Evolutionary conservation across 441 rosid genomes (phyloP), one percentile per base, ranked within the genome.

Genomic region (Pelargonium australe): DNA sequence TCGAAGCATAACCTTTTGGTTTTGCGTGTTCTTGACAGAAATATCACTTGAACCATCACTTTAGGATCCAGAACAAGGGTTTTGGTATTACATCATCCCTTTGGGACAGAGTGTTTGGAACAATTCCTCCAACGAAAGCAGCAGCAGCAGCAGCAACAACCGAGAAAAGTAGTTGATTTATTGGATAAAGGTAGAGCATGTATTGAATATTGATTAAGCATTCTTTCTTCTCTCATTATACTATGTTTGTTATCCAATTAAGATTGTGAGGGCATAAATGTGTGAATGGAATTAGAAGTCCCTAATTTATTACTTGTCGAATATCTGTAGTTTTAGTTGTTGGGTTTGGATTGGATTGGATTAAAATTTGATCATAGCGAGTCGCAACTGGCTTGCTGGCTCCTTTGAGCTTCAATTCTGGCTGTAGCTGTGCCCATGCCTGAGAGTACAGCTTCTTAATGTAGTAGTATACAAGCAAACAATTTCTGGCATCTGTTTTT

Each of bases 11-110:
- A 47, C 14, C 13, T 47, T 47, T 10, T 47, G 55, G 55, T 20
- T 49, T 51, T 49, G 7, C 1, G 1, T 28, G 2, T 13, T 3
- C 4, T 64, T n/a, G 0, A 64, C 92, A 95, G 99, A 95, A 88
- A 81, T 95, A 95, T 78, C 99, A 95, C 86, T 72, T 95, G 80
- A 95, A 92, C 61, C 99, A 95, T 83, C 99, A 95, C 85, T 95
- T 90, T 67, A 82, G 98, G 77, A 68, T 92, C 68, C 99, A 90
- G 64, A 68, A 88, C 71, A 86, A 83, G 84, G 99, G 99, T 8
- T 95, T 85, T 70, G 99, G 99, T 68, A 95, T 95, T 81, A 95
- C 98, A 60, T 90, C 99, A 1, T 44, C 95, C 0, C 73, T 95
- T 1, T 95, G 99, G 99, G 99, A 95, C 79, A 80, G 70, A 71